These are phyloP conservation scores for Ogataea paradorogensis DNA, from an alignment of 805 yeast species.

Conservation along the genomic window DNA sequence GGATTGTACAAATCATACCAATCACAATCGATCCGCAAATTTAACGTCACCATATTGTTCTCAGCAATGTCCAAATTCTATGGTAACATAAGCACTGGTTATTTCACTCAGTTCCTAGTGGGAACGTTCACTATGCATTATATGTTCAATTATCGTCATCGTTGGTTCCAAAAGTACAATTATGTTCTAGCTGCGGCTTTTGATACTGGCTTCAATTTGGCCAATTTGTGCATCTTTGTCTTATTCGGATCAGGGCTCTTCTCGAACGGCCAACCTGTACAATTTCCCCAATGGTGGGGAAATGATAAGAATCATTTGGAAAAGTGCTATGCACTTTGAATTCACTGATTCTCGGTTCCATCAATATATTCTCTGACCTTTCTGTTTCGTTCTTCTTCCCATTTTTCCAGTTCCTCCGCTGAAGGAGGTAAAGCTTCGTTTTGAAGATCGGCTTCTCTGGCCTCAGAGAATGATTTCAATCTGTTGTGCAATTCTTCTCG, in stretches of 20 bases:
- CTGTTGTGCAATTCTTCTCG: conserved; percentile 71
- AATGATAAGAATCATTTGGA: conserved; percentile 43
- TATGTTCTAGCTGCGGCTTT: conserved; percentile 50
- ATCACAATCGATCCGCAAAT: conserved; percentile 27
- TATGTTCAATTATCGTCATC: conserved; percentile 37
- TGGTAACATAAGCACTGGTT: conserved; percentile 50
- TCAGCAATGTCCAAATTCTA: conserved; percentile 47
- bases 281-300: conserved; percentile 48
- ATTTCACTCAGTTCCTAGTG: conserved; percentile 44
- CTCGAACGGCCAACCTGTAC: conserved; percentile 8
- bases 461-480: conserved; percentile 75
- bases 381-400: conserved; percentile 45
- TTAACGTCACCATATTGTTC: conserved; percentile 49
- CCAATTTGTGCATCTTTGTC: conserved; percentile 39
- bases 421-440: conserved; percentile 92
- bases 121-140: conserved; percentile 49
- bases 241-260: conserved; percentile 24
- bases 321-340: conserved; percentile 41
- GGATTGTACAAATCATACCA: conserved; percentile 5
- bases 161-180: conserved; percentile 42
- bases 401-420: conserved; percentile 49
- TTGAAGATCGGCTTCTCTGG: conserved; percentile 69
- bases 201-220: conserved; percentile 48
- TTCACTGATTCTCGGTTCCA: conserved; percentile 8
- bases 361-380: conserved; percentile 37